Base-by-base conservation (phyloP, 1,139 yeast genomes). In the Geotrichum europaeum region DNA sequence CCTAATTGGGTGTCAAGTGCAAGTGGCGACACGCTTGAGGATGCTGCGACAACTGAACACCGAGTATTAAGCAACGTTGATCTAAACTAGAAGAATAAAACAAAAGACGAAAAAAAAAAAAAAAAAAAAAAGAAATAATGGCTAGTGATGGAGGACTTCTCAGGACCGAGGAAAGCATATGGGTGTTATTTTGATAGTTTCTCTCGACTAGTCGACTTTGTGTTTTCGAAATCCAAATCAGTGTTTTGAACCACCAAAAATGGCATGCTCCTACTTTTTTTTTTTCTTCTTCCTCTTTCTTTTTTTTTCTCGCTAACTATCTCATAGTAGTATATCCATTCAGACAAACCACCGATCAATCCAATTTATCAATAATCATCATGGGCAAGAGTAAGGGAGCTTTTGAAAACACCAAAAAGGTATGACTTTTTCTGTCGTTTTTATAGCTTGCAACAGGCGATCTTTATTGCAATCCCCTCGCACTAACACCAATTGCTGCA, bases 361-460 rank as follows among this genome's bases (percentile, higher is more conserved):
- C 25, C 36, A 12, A 50, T 28, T 24, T 18, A 28, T 18, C 34
- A 24, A 7, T 20, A 53, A 53, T 47, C 24, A 63, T 49, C 63
- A 84, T 84, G 88, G 87, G 86, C 28, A 84, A 84, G 73, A 80
- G 68, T 25, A 65, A 81, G 68, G 71, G 69, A 54, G 78, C 77
- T 49, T 83, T 79, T 54, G 87, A 83, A 68, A 84, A 84, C 74
- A 71, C 83, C 30, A 84, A 84, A 73, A 84, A 84, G 72, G 73
- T 69, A 60, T 24, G 62, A 18, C 12, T 13, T 49, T 22, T 18
- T 13, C 32, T 28, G 32, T 28, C 32, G 6, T 28, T 28, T 28
- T 43, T 9, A 20, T 10, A 20, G 1, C 12, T 12, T 4, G 18
- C 49, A 43, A 9, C 49, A 10, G 22, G 9, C n/a, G 22, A 43